These are phyloP conservation scores for Ambrosia hybrid DNA, from an alignment of 140 eudicot genomes.

Conservation along the genomic window DNA sequence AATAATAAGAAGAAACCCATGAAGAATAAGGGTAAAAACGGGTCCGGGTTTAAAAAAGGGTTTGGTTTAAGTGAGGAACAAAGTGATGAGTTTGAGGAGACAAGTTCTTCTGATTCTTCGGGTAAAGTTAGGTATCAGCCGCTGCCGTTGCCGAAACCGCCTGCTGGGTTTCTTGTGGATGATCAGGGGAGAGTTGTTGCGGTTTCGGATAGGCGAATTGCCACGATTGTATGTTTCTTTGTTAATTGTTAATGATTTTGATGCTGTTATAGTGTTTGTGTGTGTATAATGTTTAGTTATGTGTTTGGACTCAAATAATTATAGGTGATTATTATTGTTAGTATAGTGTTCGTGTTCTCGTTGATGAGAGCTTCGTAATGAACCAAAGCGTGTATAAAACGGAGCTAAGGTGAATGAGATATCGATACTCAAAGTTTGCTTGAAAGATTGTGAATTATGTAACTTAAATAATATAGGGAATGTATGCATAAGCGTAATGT, in stretches of 20 bases:
- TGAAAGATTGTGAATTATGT: too few species aligned
- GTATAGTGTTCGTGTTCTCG: too few species aligned
- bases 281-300: not conserved
- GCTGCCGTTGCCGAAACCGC: constrained; percentile 82
- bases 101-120: not conserved
- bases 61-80: constrained; percentile 17
- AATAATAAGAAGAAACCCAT: constrained; percentile 35
- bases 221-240: constrained; percentile 60
- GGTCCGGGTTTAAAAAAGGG: constrained; percentile 28
- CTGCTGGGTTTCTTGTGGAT: constrained; percentile 91
- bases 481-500: not conserved
- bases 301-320: not conserved
- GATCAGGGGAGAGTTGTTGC: constrained; percentile 72
- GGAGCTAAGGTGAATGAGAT: too few species aligned
- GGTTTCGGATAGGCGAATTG: constrained; percentile 76
- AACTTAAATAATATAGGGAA: not conserved
- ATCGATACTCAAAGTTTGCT: too few species aligned
- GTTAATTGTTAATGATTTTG: not conserved
- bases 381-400: too few species aligned
- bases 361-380: too few species aligned
- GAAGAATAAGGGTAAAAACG: constrained; percentile 26
- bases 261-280: not conserved
- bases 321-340: too few species aligned
- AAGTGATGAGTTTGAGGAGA: constrained; percentile 15
- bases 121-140: constrained; percentile 38